A percentile compares a stretch with the other conserved stretches of the same genome.
phyloP scores from a whole-genome alignment of 371 early-diverging fungal genomes.

The Zychaea mexicana region DNA sequence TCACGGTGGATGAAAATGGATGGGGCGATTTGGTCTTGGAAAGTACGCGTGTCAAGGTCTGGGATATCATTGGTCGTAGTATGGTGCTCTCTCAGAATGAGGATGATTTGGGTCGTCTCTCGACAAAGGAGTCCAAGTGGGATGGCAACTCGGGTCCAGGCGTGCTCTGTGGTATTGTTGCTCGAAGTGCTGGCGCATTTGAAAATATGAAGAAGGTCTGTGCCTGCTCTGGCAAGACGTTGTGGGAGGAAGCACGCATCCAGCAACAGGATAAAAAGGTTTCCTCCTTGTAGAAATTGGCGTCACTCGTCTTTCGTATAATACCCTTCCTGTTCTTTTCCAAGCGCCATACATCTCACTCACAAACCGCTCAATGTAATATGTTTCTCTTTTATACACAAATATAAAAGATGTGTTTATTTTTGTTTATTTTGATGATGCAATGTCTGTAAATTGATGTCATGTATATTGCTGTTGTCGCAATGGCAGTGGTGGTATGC shows the following conservation, averaged over 20 bases:
- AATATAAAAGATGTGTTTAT: no score
- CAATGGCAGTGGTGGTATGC: no score
- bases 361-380: no score
- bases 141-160: constrained; percentile 70
- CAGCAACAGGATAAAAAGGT: constrained; percentile 21
- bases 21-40: constrained; percentile 80
- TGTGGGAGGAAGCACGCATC: constrained; percentile 79
- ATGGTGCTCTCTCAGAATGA: constrained; percentile 65
- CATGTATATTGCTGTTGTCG: no score
- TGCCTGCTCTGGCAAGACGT: constrained; percentile 82
- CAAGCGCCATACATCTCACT: no score
- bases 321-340: no score
- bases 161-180: constrained; percentile 81
- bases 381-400: no score
- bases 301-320: no score
- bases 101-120: constrained; percentile 54
- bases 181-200: constrained; percentile 88
- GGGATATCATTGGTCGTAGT: constrained; percentile 88
- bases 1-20: constrained; percentile 70
- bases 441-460: no score
- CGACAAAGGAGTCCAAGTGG: constrained; percentile 24
- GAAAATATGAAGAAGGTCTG: constrained; percentile 90
- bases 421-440: no score
- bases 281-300: background rate
- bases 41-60: constrained; percentile 70